phyloP scores from a whole-genome alignment of 768 basidiomycete genomes.

The Butyriboletus loyo region DNA sequence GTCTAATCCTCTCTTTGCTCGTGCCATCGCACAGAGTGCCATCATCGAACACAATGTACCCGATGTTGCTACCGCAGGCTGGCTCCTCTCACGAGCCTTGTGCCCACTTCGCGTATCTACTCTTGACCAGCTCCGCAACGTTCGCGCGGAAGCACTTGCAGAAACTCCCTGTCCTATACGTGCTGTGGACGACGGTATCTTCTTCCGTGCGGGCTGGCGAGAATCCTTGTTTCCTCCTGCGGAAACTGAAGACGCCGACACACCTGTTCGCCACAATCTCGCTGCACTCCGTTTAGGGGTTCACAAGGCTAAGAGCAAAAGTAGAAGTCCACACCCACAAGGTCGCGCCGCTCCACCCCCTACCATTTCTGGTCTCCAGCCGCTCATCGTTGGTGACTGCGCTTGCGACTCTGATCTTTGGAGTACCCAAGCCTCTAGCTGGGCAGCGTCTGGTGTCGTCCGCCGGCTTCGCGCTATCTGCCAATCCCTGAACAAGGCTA shows the following conservation, averaged over 20 bases:
- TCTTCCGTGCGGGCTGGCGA: conserved; percentile 62
- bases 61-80: conserved; percentile 56
- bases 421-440: conserved; percentile 56
- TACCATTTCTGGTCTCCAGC: conserved; percentile 42
- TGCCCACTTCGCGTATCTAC: conserved; percentile 50
- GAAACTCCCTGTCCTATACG: conserved; percentile 49
- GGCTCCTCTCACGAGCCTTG: conserved; percentile 64
- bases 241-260: conserved; percentile 20
- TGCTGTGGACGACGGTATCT: conserved; percentile 65
- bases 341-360: conserved; percentile 7
- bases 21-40: conserved; percentile 74
- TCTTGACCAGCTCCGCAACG: conserved; percentile 60
- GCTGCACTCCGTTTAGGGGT: conserved; percentile 24
- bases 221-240: conserved; percentile 38
- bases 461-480: conserved; percentile 73
- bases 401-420: conserved; percentile 62
- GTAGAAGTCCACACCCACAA: conserved; percentile 30
- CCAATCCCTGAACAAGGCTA: conserved; percentile 63
- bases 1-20: conserved; percentile 58
- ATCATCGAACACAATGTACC: conserved; percentile 62
- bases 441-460: conserved; percentile 59
- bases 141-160: conserved; percentile 56
- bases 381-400: conserved; percentile 75
- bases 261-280: conserved; percentile 11
- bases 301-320: conserved; percentile 21